phyloP scores from a whole-genome alignment of 129 eudicot species.

The Tagetes erecta region DNA sequence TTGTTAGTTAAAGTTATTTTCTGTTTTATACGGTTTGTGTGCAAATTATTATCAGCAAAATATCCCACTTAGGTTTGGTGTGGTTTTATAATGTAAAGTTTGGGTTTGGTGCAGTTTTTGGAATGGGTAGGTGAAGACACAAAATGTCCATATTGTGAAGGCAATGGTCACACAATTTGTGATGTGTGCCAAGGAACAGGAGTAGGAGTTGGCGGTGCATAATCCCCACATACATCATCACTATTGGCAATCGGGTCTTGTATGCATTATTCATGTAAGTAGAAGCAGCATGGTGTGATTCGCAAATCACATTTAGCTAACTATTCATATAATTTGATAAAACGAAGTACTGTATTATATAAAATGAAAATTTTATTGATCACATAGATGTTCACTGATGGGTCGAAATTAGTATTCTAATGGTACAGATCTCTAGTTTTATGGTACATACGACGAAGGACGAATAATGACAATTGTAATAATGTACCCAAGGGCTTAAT shows the following conservation, averaged over 20 bases:
- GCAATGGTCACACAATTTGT: conserved; percentile 56
- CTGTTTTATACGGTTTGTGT: not conserved
- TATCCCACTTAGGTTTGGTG: conserved; percentile 5
- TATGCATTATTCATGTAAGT: conserved; percentile 14
- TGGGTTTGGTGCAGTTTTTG: conserved; percentile 68
- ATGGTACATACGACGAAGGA: too few relatives aligned
- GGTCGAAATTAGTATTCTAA: not conserved
- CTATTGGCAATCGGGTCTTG: not conserved
- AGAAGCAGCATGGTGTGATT: conserved; percentile 18
- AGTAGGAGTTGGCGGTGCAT: conserved; percentile 14
- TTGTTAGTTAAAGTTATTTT: not conserved
- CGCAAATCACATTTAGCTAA: not conserved
- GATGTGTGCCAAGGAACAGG: conserved; percentile 70
- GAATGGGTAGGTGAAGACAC: conserved; percentile 90
- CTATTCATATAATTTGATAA: not conserved
- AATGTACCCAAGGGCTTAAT: too few relatives aligned
- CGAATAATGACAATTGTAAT: too few relatives aligned
- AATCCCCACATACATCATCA: conserved; percentile 9
- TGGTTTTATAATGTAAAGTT: not conserved
- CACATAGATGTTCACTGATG: not conserved
- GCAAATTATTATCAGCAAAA: not conserved
- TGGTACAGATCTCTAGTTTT: too few relatives aligned
- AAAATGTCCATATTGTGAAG: conserved; percentile 87
- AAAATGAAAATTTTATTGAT: not conserved
- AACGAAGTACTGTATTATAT: too few relatives aligned